These are phyloP conservation scores for Penicillium hesseltinei DNA, from an alignment of 2,329 filamentous ascomycete genomes.

Conservation along the genomic window DNA sequence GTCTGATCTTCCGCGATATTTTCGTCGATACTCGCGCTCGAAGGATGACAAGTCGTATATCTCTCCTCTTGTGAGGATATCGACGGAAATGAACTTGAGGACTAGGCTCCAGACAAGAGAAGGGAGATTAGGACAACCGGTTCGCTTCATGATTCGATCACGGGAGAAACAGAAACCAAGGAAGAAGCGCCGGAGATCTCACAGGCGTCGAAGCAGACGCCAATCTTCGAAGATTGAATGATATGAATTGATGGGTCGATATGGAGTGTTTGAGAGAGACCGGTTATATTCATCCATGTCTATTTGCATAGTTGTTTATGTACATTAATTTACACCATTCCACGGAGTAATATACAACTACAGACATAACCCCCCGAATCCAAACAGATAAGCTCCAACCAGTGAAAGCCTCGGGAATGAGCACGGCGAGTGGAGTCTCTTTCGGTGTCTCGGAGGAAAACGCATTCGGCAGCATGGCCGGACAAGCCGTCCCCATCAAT, in stretches of 20 bases:
- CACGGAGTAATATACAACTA: neutral
- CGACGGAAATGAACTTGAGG: neutral
- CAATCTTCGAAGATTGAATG: neutral
- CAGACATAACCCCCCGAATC: neutral
- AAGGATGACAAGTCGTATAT: neutral
- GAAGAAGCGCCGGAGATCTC: neutral
- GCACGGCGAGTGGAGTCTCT: neutral
- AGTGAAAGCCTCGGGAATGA: neutral
- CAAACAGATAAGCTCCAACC: neutral
- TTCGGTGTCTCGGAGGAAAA: neutral
- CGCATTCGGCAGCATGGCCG: neutral
- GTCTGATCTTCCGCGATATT: neutral
- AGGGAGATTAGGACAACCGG: neutral
- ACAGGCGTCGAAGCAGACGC: neutral
- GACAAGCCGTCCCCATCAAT: neutral
- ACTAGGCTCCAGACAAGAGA: neutral
- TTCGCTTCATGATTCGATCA: slow-evolving; percentile 1
- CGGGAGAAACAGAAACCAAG: neutral
- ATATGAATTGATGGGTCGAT: neutral
- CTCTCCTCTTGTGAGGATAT: neutral
- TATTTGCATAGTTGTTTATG: neutral
- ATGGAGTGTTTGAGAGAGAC: neutral
- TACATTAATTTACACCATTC: neutral
- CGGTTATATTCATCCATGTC: neutral
- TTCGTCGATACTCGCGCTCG: neutral